Base-by-base conservation (phyloP, 768 basidiomycete species). In the Tephrocybe sp. region DNA sequence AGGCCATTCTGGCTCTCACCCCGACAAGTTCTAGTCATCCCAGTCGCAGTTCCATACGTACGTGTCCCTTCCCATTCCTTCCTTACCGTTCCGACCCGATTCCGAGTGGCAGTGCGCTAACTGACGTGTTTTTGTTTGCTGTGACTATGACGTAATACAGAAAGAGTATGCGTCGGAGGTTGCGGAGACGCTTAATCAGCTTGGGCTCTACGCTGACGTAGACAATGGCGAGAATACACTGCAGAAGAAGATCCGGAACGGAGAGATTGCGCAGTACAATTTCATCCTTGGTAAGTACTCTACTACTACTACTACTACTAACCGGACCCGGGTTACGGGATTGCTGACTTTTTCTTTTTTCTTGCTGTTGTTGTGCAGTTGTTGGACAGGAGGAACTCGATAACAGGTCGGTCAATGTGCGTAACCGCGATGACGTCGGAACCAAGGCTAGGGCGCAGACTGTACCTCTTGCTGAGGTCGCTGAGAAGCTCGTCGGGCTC, bases 1-100 rank as follows among this genome's bases (percentile, higher is more conserved):
- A 92, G 92, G 92, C 97, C 97, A 2, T 97, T 98, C 79, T 99
- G 97, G 97, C 62, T 98, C 44, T 94, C 91, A 0, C 97, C 97
- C n/a, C 82, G 97, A 32, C 97, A 98, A 71, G 85, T 96, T 23
- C 72, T 97, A 16, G 89, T 98, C 51, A 89, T 99, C 43, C 97
- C 97, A 1, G 93, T 98, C 14, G 92, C 94, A 8, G 81, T 78
- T 13, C 85, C 92, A 39, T 97, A 85, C 68, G 93, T 95, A 64
- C 64, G 89, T 83, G 4, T 16, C 32, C 45, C 16, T 26, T 36
- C 45, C n/a, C n/a, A n/a, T n/a, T n/a, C n/a, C n/a, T n/a, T n/a
- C n/a, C n/a, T n/a, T n/a, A n/a, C n/a, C 22, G 26, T n/a, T 39
- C 23, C 7, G 31, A 12, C 38, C 39, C n/a, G 23, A 14, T 26